These are phyloP conservation scores for Penicillium chermesinum DNA, from an alignment of 495 filamentous ascomycete genomes.

Conservation along the genomic window DNA sequence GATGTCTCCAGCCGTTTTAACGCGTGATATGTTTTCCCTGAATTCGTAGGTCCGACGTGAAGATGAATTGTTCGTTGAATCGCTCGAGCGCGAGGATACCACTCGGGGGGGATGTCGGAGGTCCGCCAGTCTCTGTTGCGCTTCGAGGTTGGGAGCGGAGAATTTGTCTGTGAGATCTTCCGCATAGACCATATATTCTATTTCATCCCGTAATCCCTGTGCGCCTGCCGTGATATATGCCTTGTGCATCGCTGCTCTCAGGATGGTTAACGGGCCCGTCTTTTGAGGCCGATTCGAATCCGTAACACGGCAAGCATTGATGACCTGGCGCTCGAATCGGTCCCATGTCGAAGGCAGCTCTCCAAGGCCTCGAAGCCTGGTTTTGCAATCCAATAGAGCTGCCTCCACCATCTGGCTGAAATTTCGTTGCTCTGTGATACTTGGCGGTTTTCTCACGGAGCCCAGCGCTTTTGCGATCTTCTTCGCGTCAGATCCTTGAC, in stretches of 20 bases:
- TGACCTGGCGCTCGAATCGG: conserved; percentile 33
- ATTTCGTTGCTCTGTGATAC: conserved; percentile 17
- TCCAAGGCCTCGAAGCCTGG: conserved; percentile 9
- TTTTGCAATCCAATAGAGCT: conserved; percentile 23
- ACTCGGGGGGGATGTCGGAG: conserved; percentile 80
- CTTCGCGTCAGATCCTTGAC: background rate
- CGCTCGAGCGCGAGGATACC: conserved; percentile 77
- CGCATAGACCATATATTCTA: conserved; percentile 57
- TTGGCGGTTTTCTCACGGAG: conserved; percentile 7
- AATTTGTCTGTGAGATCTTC: conserved; percentile 41
- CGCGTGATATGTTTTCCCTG: conserved; percentile 95
- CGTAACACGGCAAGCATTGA: conserved; percentile 30
- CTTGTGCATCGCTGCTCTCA: conserved; percentile 43
- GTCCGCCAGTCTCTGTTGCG: conserved; percentile 68
- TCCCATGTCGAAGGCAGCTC: conserved; percentile 21
- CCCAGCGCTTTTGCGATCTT: background rate
- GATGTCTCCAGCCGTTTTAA: conserved; percentile 77
- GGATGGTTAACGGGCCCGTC: conserved; percentile 17
- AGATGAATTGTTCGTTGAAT: conserved; percentile 80
- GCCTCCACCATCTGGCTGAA: conserved; percentile 27
- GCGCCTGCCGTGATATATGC: conserved; percentile 49
- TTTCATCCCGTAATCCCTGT: conserved; percentile 45
- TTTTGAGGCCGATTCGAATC: conserved; percentile 11
- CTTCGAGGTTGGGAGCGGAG: conserved; percentile 42
- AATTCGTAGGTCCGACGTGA: conserved; percentile 97